Evolutionary conservation across 768 basidiomycete genomes (phyloP).

Genomic region (Mycena crocata): DNA sequence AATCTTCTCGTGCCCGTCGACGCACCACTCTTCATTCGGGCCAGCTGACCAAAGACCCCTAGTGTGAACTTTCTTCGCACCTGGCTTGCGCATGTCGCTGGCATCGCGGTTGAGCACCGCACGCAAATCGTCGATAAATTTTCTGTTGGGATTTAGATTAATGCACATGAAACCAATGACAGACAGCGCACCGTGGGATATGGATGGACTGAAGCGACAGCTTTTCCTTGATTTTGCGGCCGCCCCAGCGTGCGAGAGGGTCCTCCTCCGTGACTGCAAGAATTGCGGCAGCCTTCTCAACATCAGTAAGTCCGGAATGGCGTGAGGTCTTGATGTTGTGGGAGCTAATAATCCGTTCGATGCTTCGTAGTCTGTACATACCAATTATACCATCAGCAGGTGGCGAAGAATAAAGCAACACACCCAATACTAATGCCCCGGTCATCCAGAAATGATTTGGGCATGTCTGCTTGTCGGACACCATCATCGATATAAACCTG

Average conservation of each 20-base stretch:
- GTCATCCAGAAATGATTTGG: not conserved
- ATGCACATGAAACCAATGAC: too few species aligned
- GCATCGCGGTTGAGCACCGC: not conserved
- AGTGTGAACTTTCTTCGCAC: slow-evolving; percentile 34
- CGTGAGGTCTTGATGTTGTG: not conserved
- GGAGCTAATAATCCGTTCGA: slow-evolving; percentile 3
- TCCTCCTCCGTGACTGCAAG: slow-evolving; percentile 7
- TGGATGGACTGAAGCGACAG: slow-evolving; percentile 5
- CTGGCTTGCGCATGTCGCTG: slow-evolving; percentile 21
- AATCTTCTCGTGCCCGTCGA: slow-evolving; percentile 44
- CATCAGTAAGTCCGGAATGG: slow-evolving; percentile 5
- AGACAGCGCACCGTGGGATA: slow-evolving; percentile 3
- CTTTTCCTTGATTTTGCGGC: slow-evolving; percentile 17
- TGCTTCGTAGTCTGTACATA: not conserved
- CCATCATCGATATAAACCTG: not conserved
- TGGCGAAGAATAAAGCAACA: too few species aligned
- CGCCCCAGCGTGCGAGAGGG: slow-evolving; percentile 11
- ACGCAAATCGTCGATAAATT: slow-evolving; percentile 4
- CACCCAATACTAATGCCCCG: not conserved
- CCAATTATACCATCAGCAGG: not conserved
- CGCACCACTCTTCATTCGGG: slow-evolving; percentile 45
- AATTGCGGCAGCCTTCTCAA: slow-evolving; percentile 9
- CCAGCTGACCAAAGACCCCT: slow-evolving; percentile 38
- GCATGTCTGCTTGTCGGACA: slow-evolving; percentile 6
- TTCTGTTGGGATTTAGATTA: too few species aligned